Evolutionary conservation across 768 basidiomycete genomes (phyloP).

Genomic region (Lactarius sanguifluus): DNA sequence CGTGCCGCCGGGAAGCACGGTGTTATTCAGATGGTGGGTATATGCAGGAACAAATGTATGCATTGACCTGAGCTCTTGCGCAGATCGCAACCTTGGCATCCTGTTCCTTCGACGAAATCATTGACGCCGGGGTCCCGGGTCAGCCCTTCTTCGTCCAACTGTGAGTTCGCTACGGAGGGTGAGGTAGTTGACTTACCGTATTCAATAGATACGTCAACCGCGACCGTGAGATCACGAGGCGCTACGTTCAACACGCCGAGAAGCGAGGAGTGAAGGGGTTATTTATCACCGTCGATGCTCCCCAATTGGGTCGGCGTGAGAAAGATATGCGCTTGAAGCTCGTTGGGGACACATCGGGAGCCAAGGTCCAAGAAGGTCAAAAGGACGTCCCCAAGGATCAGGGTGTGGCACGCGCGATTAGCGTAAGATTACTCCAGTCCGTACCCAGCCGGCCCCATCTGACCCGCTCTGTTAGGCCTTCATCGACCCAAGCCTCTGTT

Average conservation of each 20-base stretch:
- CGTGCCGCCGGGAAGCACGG: conserved; percentile 80
- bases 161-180: conserved; percentile 39
- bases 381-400: conserved; percentile 10
- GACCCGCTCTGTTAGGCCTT: conserved; percentile 52
- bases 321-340: conserved; percentile 98
- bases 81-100: conserved; percentile 95
- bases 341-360: conserved; percentile 50
- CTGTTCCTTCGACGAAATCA: conserved; percentile 92
- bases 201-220: conserved; percentile 79
- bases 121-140: conserved; percentile 74
- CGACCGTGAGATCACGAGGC: conserved; percentile 80
- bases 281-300: conserved; percentile 98
- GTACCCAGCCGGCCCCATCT: neutral
- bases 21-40: conserved; percentile 64
- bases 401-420: conserved; percentile 20
- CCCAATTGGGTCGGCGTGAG: conserved; percentile 90
- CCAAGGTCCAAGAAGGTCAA: conserved; percentile 8
- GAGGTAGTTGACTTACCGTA: conserved; percentile 12
- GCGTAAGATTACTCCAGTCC: neutral
- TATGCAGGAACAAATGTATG: neutral
- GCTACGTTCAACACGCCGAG: conserved; percentile 88
- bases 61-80: neutral
- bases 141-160: conserved; percentile 89
- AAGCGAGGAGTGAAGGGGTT: conserved; percentile 85
- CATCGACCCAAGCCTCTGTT: conserved; percentile 87